phyloP scores from a whole-genome alignment of 2,329 filamentous ascomycete genomes.

The Talaromyces albobiverticillius region DNA sequence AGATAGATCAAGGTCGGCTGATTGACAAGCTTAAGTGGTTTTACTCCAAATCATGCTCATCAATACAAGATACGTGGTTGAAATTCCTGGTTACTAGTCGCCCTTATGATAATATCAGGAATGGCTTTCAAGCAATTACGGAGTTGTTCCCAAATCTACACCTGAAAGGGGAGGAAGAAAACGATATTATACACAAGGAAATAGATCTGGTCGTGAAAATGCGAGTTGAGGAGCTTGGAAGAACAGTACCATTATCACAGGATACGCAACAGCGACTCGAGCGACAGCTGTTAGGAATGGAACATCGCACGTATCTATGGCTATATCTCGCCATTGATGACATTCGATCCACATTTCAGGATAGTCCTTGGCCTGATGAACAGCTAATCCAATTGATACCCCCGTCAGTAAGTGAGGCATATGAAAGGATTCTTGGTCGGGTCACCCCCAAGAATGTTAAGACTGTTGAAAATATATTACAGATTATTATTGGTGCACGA shows the following conservation, averaged over 20 bases:
- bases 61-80: constrained; percentile 15
- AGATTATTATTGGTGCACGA: constrained; percentile 18
- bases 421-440: constrained; percentile 18
- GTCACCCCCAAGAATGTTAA: neutral
- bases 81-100: constrained; percentile 36
- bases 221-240: constrained; percentile 16
- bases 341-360: constrained; percentile 19
- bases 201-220: constrained; percentile 24
- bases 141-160: constrained; percentile 16
- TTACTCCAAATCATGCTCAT: constrained; percentile 15
- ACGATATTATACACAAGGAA: constrained; percentile 20
- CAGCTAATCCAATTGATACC: constrained; percentile 17
- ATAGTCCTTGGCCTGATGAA: constrained; percentile 18
- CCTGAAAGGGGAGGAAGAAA: constrained; percentile 20
- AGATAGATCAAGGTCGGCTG: constrained; percentile 19
- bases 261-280: constrained; percentile 20
- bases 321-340: constrained; percentile 33
- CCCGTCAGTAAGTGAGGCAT: constrained; percentile 24
- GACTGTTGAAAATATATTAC: constrained; percentile 16
- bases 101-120: constrained; percentile 20
- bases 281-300: constrained; percentile 26
- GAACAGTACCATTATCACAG: constrained; percentile 17
- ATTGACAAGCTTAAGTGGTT: constrained; percentile 22
- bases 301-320: constrained; percentile 42
- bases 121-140: constrained; percentile 14